Base-by-base conservation (phyloP, 345 rosid species). In the Hibiscus syriacus region DNA sequence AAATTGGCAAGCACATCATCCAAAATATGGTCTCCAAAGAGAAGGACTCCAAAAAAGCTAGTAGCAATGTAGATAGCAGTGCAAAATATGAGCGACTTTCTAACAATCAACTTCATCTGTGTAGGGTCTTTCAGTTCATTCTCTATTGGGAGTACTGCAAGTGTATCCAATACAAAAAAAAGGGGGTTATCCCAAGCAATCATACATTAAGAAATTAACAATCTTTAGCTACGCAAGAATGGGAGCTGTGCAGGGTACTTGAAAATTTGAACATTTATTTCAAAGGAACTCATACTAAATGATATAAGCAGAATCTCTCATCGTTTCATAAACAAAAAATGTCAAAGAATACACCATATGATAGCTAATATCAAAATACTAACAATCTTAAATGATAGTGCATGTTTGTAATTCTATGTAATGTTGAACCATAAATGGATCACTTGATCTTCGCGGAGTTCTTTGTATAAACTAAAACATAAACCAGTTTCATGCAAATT, bases 1-100 rank as follows among this genome's bases (percentile, higher is more conserved):
- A 87, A 87, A 69, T 87, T 87, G 48, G 93, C 80, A 61, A 87
- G 93, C 3, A 85, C 82, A 32, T 84, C 90, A 75, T 87, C 88
- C 74, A 83, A 56, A 5, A 79, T 82, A 55, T 72, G 66, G 63
- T 87, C 88, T 56, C 93, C 90, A 52, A 87, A 87, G 63, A 87
- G 88, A 54, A 87, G 79, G 55, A 83, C 67, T 67, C 87, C 93
- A 19, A 87, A 87, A 72, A 85, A 82, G 81, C 90, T 81, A 27
- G 93, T 87, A 14, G 90, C 82, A 50, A 87, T 22, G 43, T 87
- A 87, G 57, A 87, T 84, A n/a, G 69, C 55, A 27, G 83, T 58
- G 80, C 93, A 85, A 36, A 87, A 67, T 50, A 52, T 23, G 66
- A 87, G 83, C 13, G 90, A 87, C 20, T 81, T 54, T 30, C 73